These are phyloP conservation scores for Terfezia boudieri DNA, from an alignment of 495 filamentous ascomycete genomes.

Conservation along the genomic window DNA sequence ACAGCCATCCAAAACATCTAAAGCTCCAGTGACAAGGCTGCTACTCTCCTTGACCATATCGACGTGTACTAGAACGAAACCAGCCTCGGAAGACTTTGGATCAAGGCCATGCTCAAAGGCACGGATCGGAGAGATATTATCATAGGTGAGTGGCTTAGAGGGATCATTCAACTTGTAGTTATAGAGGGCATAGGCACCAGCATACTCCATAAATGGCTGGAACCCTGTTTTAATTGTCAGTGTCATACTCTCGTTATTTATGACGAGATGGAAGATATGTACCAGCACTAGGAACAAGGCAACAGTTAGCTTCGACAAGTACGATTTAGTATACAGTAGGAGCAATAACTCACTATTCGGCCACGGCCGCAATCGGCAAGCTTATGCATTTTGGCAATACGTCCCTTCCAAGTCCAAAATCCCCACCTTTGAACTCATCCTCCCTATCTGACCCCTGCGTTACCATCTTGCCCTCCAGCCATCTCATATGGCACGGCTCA, in stretches of 20 bases:
- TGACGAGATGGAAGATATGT: too few relatives aligned
- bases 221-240: constrained; percentile 29
- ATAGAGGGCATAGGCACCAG: constrained; percentile 73
- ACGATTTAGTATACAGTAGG: neutral
- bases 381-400: constrained; percentile 46
- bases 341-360: constrained; percentile 42
- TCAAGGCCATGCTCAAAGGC: constrained; percentile 77
- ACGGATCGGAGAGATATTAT: constrained; percentile 64
- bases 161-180: constrained; percentile 60
- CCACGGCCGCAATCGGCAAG: constrained; percentile 52
- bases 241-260: neutral
- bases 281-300: too few relatives aligned
- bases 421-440: neutral
- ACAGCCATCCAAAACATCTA: constrained; percentile 40
- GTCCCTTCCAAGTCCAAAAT: constrained; percentile 52
- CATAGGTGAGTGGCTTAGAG: constrained; percentile 40
- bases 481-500: constrained; percentile 77
- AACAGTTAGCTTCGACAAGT: too few relatives aligned
- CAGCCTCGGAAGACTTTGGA: constrained; percentile 68
- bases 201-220: constrained; percentile 89
- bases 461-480: constrained; percentile 5
- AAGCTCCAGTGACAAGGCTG: constrained; percentile 42
- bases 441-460: neutral
- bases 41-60: constrained; percentile 68
- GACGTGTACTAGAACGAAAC: constrained; percentile 65